Evolutionary conservation across 2,329 filamentous ascomycete genomes (phyloP).

Genomic region (Dactylellina haptotyla): DNA sequence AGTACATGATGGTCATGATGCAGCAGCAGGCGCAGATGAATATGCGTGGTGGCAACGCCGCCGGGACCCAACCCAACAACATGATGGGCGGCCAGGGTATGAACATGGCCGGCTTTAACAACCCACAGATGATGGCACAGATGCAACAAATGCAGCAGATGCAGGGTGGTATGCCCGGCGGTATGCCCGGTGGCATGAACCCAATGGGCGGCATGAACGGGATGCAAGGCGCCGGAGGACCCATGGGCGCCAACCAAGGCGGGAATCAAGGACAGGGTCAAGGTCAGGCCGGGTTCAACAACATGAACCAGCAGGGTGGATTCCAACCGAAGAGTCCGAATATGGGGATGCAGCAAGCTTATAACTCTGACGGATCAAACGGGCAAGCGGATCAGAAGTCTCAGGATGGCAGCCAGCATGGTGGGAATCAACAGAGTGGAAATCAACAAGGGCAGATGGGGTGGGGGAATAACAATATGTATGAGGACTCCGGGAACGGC

Average conservation of each 20-base stretch:
- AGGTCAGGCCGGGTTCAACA: too few relatives aligned
- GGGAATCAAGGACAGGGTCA: constrained; percentile 62
- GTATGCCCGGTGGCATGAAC: constrained; percentile 59
- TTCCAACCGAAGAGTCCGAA: constrained; percentile 60
- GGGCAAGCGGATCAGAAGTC: constrained; percentile 58
- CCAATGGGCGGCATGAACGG: constrained; percentile 62
- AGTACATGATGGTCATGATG: constrained; percentile 89
- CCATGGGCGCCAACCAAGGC: constrained; percentile 59
- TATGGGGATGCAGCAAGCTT: constrained; percentile 62
- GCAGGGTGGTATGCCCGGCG: constrained; percentile 66
- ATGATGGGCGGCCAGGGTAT: constrained; percentile 59
- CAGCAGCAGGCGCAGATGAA: constrained; percentile 77
- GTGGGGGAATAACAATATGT: constrained; percentile 55
- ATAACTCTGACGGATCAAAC: constrained; percentile 57
- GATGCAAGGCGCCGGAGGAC: constrained; percentile 58
- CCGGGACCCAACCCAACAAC: constrained; percentile 67
- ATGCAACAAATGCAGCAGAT: constrained; percentile 80
- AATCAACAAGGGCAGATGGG: constrained; percentile 55
- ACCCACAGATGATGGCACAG: constrained; percentile 55
- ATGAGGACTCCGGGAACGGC: constrained; percentile 43
- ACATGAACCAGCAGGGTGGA: constrained; percentile 63
- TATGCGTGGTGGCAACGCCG: constrained; percentile 68
- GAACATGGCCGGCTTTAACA: constrained; percentile 13
- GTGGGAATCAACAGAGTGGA: constrained; percentile 37
- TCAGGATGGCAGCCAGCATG: constrained; percentile 39